Percentiles rank a stretch among this genome's conserved stretches.
These are phyloP conservation scores for Moesziomyces sp. DNA, from an alignment of 1,284 basidiomycete species.

Conservation along the genomic window DNA sequence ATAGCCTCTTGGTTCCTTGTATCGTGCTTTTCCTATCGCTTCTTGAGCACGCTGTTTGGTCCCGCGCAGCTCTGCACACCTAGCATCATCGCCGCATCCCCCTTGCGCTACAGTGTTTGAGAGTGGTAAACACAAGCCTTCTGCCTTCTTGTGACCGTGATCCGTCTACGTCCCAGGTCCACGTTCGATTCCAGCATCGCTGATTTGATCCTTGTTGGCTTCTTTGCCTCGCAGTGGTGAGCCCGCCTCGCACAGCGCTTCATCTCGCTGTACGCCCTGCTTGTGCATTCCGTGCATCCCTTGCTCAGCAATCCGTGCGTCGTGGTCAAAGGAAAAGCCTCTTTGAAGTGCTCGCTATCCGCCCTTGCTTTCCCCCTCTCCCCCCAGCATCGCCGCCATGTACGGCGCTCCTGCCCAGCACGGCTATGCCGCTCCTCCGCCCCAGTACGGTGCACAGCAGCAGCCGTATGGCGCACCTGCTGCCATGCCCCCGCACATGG, in stretches of 20 bases:
- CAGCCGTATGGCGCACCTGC: constrained; percentile 5
- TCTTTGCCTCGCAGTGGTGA: too few species aligned
- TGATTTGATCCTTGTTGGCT: too few species aligned
- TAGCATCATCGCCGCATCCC: constrained; percentile 1
- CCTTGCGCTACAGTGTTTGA: constrained; percentile 14
- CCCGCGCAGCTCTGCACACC: constrained; percentile 1
- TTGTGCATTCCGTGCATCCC: too few species aligned
- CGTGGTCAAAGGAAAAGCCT: neutral
- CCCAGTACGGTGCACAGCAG: constrained; percentile 22
- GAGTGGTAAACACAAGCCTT: constrained; percentile 11
- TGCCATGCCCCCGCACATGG: constrained; percentile 11
- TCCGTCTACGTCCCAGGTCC: neutral
- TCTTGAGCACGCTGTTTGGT: neutral
- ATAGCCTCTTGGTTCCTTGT: constrained; percentile 21
- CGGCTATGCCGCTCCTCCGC: constrained; percentile 19
- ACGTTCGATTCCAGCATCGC: too few species aligned
- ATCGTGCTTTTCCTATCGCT: constrained; percentile 15
- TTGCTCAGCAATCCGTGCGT: too few species aligned
- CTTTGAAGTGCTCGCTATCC: neutral
- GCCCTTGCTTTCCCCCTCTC: neutral
- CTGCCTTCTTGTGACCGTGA: constrained; percentile 1
- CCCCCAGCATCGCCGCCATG: constrained; percentile 5
- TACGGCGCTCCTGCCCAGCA: constrained; percentile 33
- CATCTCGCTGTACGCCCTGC: too few species aligned
- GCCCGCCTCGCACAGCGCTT: too few species aligned